These are phyloP conservation scores for Tremella mesenterica DNA, from an alignment of 768 basidiomycete species.

Conservation along the genomic window DNA sequence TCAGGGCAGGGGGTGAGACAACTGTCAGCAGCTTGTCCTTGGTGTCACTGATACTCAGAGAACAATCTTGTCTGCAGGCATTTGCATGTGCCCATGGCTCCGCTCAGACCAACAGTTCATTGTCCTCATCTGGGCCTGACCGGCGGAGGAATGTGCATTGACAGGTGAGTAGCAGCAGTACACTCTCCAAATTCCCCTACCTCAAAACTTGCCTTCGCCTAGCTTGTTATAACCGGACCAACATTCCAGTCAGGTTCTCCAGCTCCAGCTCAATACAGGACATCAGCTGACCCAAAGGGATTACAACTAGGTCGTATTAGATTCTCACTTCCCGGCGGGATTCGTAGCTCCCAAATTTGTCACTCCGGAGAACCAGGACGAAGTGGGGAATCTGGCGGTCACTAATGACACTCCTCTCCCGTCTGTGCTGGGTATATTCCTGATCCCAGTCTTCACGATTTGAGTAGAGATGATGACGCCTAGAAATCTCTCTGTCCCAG, in stretches of 20 bases:
- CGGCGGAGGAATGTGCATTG: constrained; percentile 25
- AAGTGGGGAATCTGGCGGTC: constrained; percentile 11
- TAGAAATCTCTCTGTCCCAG: constrained; percentile 23
- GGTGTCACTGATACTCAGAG: too few species aligned
- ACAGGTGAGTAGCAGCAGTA: constrained; percentile 8
- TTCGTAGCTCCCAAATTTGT: constrained; percentile 24
- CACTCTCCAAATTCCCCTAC: neutral
- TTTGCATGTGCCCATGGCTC: constrained; percentile 18
- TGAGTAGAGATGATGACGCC: neutral
- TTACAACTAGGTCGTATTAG: constrained; percentile 13
- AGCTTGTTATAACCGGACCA: too few species aligned
- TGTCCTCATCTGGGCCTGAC: constrained; percentile 21
- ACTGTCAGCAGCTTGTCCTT: constrained; percentile 4
- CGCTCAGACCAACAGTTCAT: constrained; percentile 12
- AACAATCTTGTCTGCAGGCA: constrained; percentile 24
- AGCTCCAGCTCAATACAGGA: too few species aligned
- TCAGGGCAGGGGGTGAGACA: neutral
- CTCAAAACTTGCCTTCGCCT: too few species aligned
- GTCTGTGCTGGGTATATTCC: constrained; percentile 16
- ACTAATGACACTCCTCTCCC: constrained; percentile 5
- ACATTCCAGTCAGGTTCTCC: too few species aligned
- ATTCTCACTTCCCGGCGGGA: constrained; percentile 18
- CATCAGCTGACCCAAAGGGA: too few species aligned
- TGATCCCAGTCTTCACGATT: too few species aligned
- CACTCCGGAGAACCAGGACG: constrained; percentile 19